A percentile compares a stretch with the other conserved stretches of the same genome.
Evolutionary conservation across 805 yeast genomes (phyloP).

Genomic region (Komagataella ulmi): DNA sequence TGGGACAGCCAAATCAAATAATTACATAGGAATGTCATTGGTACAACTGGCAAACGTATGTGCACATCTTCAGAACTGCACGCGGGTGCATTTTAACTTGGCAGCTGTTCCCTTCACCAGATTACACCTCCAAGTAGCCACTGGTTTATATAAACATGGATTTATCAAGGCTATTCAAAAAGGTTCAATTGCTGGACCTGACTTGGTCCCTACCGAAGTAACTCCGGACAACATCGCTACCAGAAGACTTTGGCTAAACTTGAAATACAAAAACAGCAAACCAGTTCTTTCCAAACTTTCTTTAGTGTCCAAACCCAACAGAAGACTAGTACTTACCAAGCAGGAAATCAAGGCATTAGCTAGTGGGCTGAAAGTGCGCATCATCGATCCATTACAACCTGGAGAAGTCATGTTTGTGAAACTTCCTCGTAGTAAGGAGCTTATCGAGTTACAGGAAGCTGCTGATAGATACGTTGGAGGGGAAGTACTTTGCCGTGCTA

Average conservation of each 20-base stretch:
- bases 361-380: constrained; percentile 61
- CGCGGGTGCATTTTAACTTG: constrained; percentile 56
- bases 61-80: constrained; percentile 81
- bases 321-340: constrained; percentile 49
- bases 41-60: constrained; percentile 76
- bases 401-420: constrained; percentile 77
- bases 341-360: constrained; percentile 63
- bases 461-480: constrained; percentile 61
- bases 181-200: constrained; percentile 83
- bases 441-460: constrained; percentile 74
- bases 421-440: constrained; percentile 30
- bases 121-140: constrained; percentile 70
- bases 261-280: constrained; percentile 72
- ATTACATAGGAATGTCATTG: constrained; percentile 50
- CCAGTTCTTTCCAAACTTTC: constrained; percentile 65
- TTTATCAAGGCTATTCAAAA: constrained; percentile 72
- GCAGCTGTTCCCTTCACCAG: constrained; percentile 78
- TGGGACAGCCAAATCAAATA: constrained; percentile 5
- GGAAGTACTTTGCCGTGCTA: constrained; percentile 70
- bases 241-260: constrained; percentile 82
- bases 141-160: constrained; percentile 84
- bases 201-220: constrained; percentile 53
- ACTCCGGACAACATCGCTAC: constrained; percentile 81
- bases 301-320: constrained; percentile 75
- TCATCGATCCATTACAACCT: constrained; percentile 71